These are phyloP conservation scores for Phytophthora multivora DNA, from an alignment of 352 stramenopile species.

Conservation along the genomic window DNA sequence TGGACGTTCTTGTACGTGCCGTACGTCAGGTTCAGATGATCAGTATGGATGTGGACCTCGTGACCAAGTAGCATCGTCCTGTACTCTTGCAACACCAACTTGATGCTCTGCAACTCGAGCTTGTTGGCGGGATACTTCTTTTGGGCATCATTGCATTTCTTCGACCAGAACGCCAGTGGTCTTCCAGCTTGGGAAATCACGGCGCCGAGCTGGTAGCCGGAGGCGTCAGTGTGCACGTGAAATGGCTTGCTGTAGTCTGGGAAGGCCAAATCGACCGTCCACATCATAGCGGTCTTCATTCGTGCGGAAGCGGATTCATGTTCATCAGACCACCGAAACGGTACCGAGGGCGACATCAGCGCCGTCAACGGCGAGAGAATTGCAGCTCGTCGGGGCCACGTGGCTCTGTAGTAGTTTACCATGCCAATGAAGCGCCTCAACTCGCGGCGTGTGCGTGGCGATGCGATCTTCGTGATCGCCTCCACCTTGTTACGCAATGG, in stretches of 20 bases:
- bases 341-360: background rate
- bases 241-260: conserved; percentile 1
- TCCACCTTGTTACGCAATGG: conserved; percentile 3
- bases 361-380: conserved; percentile 1
- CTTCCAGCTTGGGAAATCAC: conserved; percentile 6
- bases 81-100: conserved; percentile 3
- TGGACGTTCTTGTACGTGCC: conserved; percentile 11
- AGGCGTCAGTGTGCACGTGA: conserved; percentile 5
- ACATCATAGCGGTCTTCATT: conserved; percentile 5
- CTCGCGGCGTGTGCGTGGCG: background rate
- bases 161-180: conserved; percentile 6
- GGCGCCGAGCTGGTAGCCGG: background rate
- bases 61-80: conserved; percentile 1
- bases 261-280: too few relatives aligned
- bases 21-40: too few relatives aligned
- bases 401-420: conserved; percentile 6
- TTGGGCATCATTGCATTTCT: conserved; percentile 7
- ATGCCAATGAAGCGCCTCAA: conserved; percentile 2
- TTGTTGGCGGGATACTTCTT: conserved; percentile 2
- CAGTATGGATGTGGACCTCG: conserved; percentile 10
- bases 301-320: background rate
- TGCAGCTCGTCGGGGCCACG: background rate
- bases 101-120: conserved; percentile 1
- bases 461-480: conserved; percentile 1
- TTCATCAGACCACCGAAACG: background rate